Conservation (phyloP, 2,329 filamentous ascomycete species). For the Aspergillus intermedius region DNA sequence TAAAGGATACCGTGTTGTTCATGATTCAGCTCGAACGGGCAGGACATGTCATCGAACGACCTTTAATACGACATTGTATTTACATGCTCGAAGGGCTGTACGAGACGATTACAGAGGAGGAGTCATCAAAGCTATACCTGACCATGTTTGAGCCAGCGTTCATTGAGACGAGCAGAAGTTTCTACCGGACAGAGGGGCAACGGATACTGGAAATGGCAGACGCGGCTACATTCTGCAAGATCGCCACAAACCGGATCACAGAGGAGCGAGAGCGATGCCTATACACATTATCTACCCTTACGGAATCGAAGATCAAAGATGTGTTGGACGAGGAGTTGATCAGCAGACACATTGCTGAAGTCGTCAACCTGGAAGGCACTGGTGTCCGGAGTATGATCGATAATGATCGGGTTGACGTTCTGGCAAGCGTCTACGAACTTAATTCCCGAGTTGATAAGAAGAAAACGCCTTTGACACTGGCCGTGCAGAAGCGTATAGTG, state of each 20-base stretch:
- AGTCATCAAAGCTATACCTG: conserved; percentile 74
- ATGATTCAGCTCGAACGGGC: conserved; percentile 89
- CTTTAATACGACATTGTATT: conserved; percentile 72
- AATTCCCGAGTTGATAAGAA: conserved; percentile 69
- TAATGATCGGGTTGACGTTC: conserved; percentile 71
- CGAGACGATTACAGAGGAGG: conserved; percentile 69
- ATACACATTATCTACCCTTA: conserved; percentile 69
- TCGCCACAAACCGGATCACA: conserved; percentile 64
- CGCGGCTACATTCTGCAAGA: conserved; percentile 72
- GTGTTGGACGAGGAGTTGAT: conserved; percentile 82
- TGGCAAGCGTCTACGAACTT: conserved; percentile 74
- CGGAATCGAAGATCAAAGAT: conserved; percentile 63
- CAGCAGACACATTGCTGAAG: conserved; percentile 66
- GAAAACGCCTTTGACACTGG: conserved; percentile 62
- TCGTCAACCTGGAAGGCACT: conserved; percentile 76
- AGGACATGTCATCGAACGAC: conserved; percentile 80
- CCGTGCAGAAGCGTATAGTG: conserved; percentile 67
- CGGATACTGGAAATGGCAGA: conserved; percentile 70
- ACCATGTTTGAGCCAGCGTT: conserved; percentile 76
- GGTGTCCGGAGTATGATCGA: conserved; percentile 87
- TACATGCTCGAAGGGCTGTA: conserved; percentile 88
- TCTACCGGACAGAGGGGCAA: conserved; percentile 71
- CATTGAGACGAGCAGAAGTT: conserved; percentile 60
- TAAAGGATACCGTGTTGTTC: conserved; percentile 78
- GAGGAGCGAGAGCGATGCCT: conserved; percentile 80